Evolutionary conservation across 495 filamentous ascomycete genomes (phyloP).

Genomic region (Tuber microsphaerosporum): DNA sequence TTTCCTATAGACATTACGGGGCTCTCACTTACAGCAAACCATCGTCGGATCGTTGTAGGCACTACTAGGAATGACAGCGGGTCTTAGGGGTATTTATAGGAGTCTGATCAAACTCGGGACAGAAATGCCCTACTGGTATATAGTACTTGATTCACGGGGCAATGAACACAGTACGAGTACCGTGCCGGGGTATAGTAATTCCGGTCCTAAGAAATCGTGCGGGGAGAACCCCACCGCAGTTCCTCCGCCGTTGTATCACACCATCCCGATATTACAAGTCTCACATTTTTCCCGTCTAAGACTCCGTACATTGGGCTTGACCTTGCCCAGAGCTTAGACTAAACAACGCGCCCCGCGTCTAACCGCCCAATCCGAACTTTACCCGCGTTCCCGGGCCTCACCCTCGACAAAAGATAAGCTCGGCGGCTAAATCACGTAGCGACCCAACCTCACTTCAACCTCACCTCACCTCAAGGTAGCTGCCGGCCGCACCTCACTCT

Average conservation of each 20-base stretch:
- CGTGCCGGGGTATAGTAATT: background rate
- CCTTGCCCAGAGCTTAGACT: background rate
- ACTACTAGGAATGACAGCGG: background rate
- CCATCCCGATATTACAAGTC: background rate
- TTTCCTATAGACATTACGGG: background rate
- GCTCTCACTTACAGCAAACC: background rate
- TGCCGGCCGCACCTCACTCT: background rate
- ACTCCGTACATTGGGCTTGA: background rate
- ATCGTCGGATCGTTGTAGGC: background rate
- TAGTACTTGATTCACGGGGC: background rate
- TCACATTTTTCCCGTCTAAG: background rate
- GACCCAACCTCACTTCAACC: background rate
- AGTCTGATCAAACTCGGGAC: background rate
- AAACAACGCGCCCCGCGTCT: background rate
- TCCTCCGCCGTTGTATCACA: background rate
- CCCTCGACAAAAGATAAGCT: background rate
- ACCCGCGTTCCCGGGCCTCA: background rate
- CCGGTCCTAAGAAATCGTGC: background rate
- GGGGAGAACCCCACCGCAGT: background rate
- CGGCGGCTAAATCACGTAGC: constrained; percentile 1
- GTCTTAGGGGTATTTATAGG: background rate
- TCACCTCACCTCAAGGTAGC: background rate
- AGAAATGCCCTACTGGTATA: background rate
- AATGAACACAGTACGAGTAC: background rate
- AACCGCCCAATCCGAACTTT: background rate